Conservation (phyloP, 2,329 filamentous ascomycete species). For the Trichoderma aggressivum region DNA sequence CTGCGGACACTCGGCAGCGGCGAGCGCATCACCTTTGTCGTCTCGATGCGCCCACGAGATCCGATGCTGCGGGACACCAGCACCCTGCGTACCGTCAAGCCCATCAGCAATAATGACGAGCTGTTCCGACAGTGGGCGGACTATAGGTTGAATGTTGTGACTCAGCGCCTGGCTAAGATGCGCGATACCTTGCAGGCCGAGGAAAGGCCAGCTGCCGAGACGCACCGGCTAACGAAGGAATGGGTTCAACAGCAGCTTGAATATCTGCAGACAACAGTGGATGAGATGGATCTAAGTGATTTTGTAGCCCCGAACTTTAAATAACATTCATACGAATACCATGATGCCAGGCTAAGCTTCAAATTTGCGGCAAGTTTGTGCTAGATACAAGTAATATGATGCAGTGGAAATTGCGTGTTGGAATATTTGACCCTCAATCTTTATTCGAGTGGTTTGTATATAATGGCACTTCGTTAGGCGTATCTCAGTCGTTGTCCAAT, state of each 20-base stretch:
- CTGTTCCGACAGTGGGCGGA: constrained; percentile 31
- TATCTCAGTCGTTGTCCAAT: constrained; percentile 17
- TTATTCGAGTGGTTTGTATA: not conserved
- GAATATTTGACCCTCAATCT: not conserved
- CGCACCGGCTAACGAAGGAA: constrained; percentile 24
- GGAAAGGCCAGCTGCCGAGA: constrained; percentile 26
- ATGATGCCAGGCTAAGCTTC: not conserved
- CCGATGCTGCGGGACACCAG: constrained; percentile 40
- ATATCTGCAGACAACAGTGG: constrained; percentile 30
- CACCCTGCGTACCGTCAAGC: constrained; percentile 31
- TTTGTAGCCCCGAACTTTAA: constrained; percentile 11
- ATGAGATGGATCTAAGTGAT: constrained; percentile 27
- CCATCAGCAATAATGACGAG: constrained; percentile 28
- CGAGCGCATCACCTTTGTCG: constrained; percentile 47
- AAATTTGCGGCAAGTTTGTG: not conserved
- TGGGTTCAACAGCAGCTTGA: constrained; percentile 30
- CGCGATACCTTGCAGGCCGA: constrained; percentile 22
- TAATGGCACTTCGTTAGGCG: not conserved
- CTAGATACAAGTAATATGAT: not conserved
- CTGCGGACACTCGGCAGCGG: constrained; percentile 38
- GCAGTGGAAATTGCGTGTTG: not conserved
- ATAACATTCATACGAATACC: not conserved
- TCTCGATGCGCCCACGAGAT: constrained; percentile 41
- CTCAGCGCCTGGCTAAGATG: constrained; percentile 22
- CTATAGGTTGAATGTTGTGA: constrained; percentile 28